phyloP scores from a whole-genome alignment of 2,329 filamentous ascomycete species.

The Thielaviopsis populi region DNA sequence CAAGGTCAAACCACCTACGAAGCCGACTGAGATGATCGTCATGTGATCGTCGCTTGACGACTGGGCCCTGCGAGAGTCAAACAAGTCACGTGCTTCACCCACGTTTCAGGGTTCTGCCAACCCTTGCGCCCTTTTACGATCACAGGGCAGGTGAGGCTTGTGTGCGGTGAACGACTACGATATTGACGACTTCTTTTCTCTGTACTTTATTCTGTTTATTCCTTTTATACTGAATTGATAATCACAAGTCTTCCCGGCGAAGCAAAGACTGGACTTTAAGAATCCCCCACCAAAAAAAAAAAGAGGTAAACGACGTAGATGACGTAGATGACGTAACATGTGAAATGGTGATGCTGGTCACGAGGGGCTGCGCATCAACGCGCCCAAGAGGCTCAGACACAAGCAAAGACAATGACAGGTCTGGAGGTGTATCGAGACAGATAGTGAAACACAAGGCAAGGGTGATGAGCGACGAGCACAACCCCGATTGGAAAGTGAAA shows the following conservation, averaged over 20 bases:
- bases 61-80: too few relatives aligned
- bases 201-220: constrained; percentile 2
- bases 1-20: neutral
- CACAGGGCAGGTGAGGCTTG: neutral
- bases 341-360: neutral
- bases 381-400: neutral
- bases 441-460: neutral
- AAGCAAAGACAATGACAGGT: neutral
- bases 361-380: neutral
- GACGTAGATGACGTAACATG: neutral
- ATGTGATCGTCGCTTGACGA: neutral
- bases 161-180: too few relatives aligned
- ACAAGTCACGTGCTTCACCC: too few relatives aligned
- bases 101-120: neutral
- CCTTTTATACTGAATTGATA: neutral
- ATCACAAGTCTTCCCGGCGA: neutral
- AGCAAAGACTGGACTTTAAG: neutral
- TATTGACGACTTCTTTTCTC: neutral
- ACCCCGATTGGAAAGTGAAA: neutral
- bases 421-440: neutral
- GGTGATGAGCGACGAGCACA: neutral
- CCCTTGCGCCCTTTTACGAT: neutral
- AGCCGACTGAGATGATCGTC: neutral
- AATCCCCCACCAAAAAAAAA: neutral
- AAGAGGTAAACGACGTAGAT: neutral